Conservation (phyloP, 306 rosid genomes). For the Trifolium fragiferum region DNA sequence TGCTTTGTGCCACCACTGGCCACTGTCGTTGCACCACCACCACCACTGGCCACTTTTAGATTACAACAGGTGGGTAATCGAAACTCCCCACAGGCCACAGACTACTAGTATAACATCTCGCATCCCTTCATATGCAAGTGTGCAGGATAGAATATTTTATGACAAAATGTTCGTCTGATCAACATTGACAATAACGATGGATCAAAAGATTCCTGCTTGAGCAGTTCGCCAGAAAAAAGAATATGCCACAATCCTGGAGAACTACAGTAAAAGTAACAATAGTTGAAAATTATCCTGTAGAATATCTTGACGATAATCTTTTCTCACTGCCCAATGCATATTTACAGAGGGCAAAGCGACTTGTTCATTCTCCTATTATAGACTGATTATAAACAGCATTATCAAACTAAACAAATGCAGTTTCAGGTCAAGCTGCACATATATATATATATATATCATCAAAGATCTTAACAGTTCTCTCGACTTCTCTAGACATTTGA, state of each 20-base stretch:
- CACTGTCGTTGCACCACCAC: too few relatives aligned
- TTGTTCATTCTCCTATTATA: slow-evolving; percentile 38
- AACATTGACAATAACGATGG: not conserved
- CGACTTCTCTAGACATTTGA: slow-evolving; percentile 24
- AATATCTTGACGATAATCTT: slow-evolving; percentile 26
- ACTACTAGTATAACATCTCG: not conserved
- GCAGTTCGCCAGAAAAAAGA: slow-evolving; percentile 11
- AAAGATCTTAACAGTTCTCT: slow-evolving; percentile 35
- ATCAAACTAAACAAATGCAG: slow-evolving; percentile 26
- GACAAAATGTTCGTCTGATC: slow-evolving; percentile 1
- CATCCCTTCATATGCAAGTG: not conserved
- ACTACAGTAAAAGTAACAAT: not conserved
- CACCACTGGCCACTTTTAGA: too few relatives aligned
- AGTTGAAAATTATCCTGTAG: slow-evolving; percentile 1
- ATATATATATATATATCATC: not conserved
- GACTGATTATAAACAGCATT: slow-evolving; percentile 36
- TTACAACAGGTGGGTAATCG: not conserved
- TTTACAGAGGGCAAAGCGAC: slow-evolving; percentile 47
- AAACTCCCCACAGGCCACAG: not conserved
- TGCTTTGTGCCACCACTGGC: too few relatives aligned
- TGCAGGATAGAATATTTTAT: not conserved
- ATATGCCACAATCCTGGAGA: not conserved
- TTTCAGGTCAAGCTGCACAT: slow-evolving; percentile 32
- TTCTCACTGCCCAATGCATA: slow-evolving; percentile 35
- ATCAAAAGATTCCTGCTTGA: not conserved